Percentiles rank a stretch among this genome's conserved stretches.
Evolutionary conservation across 805 yeast species (phyloP).

Genomic region (Teunomyces tritomae): DNA sequence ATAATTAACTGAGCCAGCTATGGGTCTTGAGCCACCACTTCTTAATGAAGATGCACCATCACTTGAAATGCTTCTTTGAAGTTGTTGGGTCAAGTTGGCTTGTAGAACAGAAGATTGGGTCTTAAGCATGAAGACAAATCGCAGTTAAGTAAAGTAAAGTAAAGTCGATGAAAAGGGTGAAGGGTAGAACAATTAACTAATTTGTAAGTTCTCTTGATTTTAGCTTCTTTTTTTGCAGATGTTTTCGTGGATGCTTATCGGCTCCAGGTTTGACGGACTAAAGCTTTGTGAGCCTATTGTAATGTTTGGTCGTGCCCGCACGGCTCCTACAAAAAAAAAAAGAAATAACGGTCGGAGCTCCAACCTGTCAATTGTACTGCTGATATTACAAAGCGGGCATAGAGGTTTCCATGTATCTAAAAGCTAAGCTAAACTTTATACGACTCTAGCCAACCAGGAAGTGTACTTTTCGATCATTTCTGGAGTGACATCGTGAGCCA

Average conservation of each 20-base stretch:
- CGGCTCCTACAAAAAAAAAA: background rate
- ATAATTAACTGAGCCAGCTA: slow-evolving; percentile 29
- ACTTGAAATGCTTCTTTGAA: slow-evolving; percentile 9
- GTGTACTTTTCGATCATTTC: slow-evolving; percentile 34
- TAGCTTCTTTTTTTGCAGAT: too few relatives aligned
- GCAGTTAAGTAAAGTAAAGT: background rate
- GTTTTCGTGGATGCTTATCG: too few relatives aligned
- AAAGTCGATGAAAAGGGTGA: too few relatives aligned
- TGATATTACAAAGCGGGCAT: background rate
- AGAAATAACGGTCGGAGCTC: background rate
- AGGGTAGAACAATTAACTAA: too few relatives aligned
- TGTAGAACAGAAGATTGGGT: slow-evolving; percentile 14
- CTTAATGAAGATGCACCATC: slow-evolving; percentile 16
- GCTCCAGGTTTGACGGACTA: too few relatives aligned
- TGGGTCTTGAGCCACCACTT: slow-evolving; percentile 10
- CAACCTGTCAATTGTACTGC: background rate
- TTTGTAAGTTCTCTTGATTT: too few relatives aligned
- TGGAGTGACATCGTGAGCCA: slow-evolving; percentile 33
- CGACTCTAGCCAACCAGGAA: slow-evolving; percentile 25
- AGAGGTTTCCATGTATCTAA: too few relatives aligned
- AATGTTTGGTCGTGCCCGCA: slow-evolving; percentile 1
- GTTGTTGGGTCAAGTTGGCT: slow-evolving; percentile 11
- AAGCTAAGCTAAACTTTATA: background rate
- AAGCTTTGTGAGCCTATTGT: background rate
- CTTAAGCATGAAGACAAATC: slow-evolving; percentile 9